These are phyloP conservation scores for Cryptomeria japonica DNA, from an alignment of 75 land plant genomes.

Conservation along the genomic window DNA sequence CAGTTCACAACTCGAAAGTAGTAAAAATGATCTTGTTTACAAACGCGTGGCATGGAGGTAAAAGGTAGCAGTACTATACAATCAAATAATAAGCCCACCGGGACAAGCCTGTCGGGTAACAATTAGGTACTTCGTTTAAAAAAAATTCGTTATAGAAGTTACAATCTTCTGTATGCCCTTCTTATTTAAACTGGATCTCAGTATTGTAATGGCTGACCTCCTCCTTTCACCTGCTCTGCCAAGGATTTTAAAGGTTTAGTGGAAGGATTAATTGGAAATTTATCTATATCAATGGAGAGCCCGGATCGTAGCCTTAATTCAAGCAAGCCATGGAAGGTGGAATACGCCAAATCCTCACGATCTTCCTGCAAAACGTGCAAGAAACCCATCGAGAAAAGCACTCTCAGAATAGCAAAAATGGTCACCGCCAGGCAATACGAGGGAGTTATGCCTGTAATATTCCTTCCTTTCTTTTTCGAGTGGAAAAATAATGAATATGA, in stretches of 20 bases:
- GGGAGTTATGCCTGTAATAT: constrained; percentile 82
- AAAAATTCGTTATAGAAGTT: too few relatives aligned
- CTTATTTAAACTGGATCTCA: too few relatives aligned
- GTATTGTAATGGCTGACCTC: too few relatives aligned
- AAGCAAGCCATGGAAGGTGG: constrained; percentile 89
- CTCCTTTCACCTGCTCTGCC: not conserved
- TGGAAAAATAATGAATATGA: not conserved
- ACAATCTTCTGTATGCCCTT: too few relatives aligned
- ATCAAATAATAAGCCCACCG: too few relatives aligned
- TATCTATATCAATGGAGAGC: not conserved
- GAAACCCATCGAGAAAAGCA: constrained; percentile 59
- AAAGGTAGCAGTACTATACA: too few relatives aligned
- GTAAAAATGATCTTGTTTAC: too few relatives aligned
- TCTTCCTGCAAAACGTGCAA: constrained; percentile 90
- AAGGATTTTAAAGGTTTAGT: not conserved
- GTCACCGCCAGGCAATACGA: constrained; percentile 77
- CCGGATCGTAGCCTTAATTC: constrained; percentile 36
- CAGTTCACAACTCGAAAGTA: too few relatives aligned
- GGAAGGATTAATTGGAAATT: not conserved
- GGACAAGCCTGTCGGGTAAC: too few relatives aligned
- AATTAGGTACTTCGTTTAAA: too few relatives aligned
- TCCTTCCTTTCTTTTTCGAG: not conserved
- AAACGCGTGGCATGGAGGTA: too few relatives aligned
- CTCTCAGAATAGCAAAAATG: constrained; percentile 82
- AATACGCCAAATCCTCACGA: constrained; percentile 91